These are phyloP conservation scores for Neofusicoccum laricinum DNA, from an alignment of 2,329 filamentous ascomycete species.

Conservation along the genomic window DNA sequence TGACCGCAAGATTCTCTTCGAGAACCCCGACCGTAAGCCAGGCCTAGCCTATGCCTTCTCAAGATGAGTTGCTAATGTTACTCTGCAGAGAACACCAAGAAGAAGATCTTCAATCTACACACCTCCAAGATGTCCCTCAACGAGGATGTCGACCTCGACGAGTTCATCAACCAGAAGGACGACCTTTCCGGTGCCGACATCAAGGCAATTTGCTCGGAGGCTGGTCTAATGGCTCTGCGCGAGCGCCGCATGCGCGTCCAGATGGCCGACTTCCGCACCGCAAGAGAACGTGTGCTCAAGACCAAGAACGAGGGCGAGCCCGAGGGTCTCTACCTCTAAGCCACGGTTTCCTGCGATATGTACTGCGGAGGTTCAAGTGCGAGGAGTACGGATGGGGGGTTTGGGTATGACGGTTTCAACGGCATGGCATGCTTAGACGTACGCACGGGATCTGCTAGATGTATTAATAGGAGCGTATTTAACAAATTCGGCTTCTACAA, in stretches of 20 bases:
- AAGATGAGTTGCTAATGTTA: slow-evolving; percentile 47
- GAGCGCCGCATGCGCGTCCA: slow-evolving; percentile 97
- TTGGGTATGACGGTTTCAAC: not conserved
- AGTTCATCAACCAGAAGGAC: slow-evolving; percentile 98
- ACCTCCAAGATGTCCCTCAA: slow-evolving; percentile 98
- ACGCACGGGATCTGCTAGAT: not conserved
- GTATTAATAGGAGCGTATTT: slow-evolving; percentile 7
- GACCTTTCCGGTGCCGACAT: slow-evolving; percentile 96
- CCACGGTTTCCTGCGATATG: not conserved
- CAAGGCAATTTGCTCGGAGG: slow-evolving; percentile 97
- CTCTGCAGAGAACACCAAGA: slow-evolving; percentile 80
- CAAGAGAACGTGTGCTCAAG: slow-evolving; percentile 90
- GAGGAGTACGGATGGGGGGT: not conserved
- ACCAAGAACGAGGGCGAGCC: slow-evolving; percentile 99
- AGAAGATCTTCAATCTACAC: slow-evolving; percentile 98
- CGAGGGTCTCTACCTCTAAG: slow-evolving; percentile 95
- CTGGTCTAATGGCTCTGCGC: slow-evolving; percentile 87
- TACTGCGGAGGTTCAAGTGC: not conserved
- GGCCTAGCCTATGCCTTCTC: not conserved
- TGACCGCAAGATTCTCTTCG: slow-evolving; percentile 89
- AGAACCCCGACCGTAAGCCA: slow-evolving; percentile 65
- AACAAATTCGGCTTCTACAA: not conserved
- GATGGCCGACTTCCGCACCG: slow-evolving; percentile 95
- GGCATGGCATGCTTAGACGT: slow-evolving; percentile 11
- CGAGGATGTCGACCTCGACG: slow-evolving; percentile 95